Conservation (phyloP, 2,329 filamentous ascomycete species). For the Fusarium luffae region DNA sequence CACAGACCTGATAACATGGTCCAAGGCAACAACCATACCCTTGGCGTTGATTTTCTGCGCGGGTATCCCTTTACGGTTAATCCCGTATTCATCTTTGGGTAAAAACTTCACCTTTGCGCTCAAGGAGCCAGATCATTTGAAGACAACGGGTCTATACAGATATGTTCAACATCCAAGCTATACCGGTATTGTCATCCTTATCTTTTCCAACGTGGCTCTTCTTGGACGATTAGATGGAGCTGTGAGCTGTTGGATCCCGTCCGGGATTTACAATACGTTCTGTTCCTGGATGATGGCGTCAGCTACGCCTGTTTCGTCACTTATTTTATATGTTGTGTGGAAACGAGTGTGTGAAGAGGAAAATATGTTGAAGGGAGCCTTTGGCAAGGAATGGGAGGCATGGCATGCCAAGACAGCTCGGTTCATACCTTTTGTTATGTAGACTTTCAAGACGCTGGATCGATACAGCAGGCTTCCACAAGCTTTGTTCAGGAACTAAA, state of each 20-base stretch:
- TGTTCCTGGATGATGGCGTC: constrained; percentile 9
- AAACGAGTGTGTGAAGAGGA: constrained; percentile 61
- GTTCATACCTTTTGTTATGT: constrained; percentile 55
- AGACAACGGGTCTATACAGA: constrained; percentile 60
- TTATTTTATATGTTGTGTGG: constrained; percentile 44
- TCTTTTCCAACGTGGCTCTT: constrained; percentile 48
- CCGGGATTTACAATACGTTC: constrained; percentile 17
- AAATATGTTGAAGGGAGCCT: constrained; percentile 58
- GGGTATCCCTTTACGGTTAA: constrained; percentile 49
- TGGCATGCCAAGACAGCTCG: constrained; percentile 61
- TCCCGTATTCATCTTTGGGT: constrained; percentile 59
- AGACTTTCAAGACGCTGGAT: not conserved
- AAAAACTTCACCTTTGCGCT: constrained; percentile 65
- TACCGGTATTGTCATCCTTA: constrained; percentile 54
- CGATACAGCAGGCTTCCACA: not conserved
- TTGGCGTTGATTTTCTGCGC: constrained; percentile 48
- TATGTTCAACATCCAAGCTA: constrained; percentile 66
- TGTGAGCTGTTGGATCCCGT: constrained; percentile 53
- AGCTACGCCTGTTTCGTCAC: not conserved
- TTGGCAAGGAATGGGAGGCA: constrained; percentile 60
- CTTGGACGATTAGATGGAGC: constrained; percentile 54
- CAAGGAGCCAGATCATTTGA: constrained; percentile 56
- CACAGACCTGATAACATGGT: constrained; percentile 51
- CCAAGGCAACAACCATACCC: constrained; percentile 49
- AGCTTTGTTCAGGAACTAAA: not conserved